Base-by-base conservation (phyloP, 2,329 filamentous ascomycete genomes). In the Colletotrichum truncatum region DNA sequence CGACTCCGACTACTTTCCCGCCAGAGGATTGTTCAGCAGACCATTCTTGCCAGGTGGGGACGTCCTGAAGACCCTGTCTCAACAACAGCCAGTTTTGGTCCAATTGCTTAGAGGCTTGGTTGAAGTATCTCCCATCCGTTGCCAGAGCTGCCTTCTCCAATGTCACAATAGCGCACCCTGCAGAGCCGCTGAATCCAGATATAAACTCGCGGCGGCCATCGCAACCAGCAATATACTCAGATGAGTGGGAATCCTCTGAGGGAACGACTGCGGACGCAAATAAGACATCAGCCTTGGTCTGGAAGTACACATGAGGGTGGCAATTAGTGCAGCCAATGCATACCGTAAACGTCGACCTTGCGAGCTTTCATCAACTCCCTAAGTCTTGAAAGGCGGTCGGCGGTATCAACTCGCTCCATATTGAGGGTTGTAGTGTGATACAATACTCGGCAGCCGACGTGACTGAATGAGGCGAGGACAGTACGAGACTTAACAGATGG, bases 31-130 rank as follows among this genome's bases (percentile, higher is more conserved):
- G 91, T 74, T 96, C 92, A 32, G 92, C 91, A 14, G 90, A 89
- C 96, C 96, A 99, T 78, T 98, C 96, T 76, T 98, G 93, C 93
- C 96, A 99, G 0, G 95, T 98, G 1, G 93, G 95, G 9, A 98
- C 94, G 77, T 97, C 93, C 74, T 96, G 93, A 49, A 97, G 84
- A 6, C 96, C 96, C 73, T 97, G 93, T 82, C 98, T 99, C 67
- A 99, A 83, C 39, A 99, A 84, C 52, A 87, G 83, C 96, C 96
- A 99, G 78, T 98, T 98, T 73, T 80, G 81, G 77, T 98, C 96
- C 28, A 99, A 87, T 78, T 99, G 93, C 73, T 94, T 93, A 67
- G 89, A 84, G 25, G 96, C 96, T 79, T 99, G 96, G 81, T 97
- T 98, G 85, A 98, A 99, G 80, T 99, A 99, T 70, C 96, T 91